Conservation (phyloP, 2,329 filamentous ascomycete genomes). For the Byssothecium circinans region DNA sequence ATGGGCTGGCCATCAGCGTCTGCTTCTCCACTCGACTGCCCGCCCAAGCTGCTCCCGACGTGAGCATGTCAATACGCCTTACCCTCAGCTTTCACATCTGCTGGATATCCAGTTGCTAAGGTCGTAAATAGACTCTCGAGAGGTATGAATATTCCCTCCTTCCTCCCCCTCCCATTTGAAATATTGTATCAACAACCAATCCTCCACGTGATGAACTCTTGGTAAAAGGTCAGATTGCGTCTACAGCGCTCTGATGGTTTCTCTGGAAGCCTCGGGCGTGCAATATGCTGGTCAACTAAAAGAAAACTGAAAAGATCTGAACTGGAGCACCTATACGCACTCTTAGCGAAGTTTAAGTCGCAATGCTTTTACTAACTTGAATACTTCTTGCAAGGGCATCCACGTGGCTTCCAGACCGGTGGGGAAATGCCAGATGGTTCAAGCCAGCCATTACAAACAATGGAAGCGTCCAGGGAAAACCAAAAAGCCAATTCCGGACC, state of each 20-base stretch:
- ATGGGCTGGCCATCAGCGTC: too few relatives aligned
- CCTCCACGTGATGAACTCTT: slow-evolving; percentile 27
- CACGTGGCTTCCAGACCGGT: not conserved
- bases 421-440: not conserved
- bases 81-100: not conserved
- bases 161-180: not conserved
- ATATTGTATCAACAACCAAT: not conserved
- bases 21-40: not conserved
- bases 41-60: not conserved
- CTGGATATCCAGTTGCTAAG: not conserved
- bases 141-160: not conserved
- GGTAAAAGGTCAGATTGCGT: slow-evolving; percentile 41
- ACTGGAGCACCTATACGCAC: too few relatives aligned
- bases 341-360: too few relatives aligned
- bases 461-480: not conserved
- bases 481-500: not conserved
- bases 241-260: slow-evolving; percentile 21
- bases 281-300: slow-evolving; percentile 28
- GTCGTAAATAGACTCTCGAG: not conserved
- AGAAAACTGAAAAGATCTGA: slow-evolving; percentile 27
- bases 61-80: not conserved
- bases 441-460: not conserved
- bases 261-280: slow-evolving; percentile 28
- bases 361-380: not conserved
- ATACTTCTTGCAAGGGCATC: not conserved